These are phyloP conservation scores for Cinnamomum chago DNA, from an alignment of 164 flowering plant species.

Conservation along the genomic window DNA sequence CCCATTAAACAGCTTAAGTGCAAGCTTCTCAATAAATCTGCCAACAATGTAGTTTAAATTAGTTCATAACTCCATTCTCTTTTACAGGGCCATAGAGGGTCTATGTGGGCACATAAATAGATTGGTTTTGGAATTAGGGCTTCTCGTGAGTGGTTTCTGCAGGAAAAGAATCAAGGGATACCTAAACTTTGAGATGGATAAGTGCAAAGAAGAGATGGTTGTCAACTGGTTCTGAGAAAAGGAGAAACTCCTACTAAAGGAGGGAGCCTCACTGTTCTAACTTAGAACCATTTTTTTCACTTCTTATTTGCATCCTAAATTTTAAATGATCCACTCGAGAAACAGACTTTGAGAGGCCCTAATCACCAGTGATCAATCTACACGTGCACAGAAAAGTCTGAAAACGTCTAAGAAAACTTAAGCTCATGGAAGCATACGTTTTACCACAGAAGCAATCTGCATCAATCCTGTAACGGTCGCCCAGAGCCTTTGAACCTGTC, in stretches of 20 bases:
- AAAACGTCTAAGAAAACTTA: background rate
- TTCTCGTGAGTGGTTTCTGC: background rate
- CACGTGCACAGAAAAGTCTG: background rate
- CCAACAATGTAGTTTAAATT: constrained; percentile 8
- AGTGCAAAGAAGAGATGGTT: background rate
- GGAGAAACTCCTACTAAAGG: background rate
- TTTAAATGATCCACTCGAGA: background rate
- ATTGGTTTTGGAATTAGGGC: background rate
- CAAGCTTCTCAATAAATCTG: constrained; percentile 85
- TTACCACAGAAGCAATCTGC: constrained; percentile 64
- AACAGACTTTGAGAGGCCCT: background rate
- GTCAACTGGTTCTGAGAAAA: background rate
- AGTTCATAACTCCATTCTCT: background rate
- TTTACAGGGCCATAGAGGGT: background rate
- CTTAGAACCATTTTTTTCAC: background rate
- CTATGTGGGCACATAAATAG: background rate
- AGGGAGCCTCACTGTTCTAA: background rate
- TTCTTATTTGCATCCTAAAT: background rate
- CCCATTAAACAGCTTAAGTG: constrained; percentile 70
- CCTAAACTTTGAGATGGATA: background rate
- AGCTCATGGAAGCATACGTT: constrained; percentile 41
- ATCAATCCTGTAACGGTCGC: constrained; percentile 67
- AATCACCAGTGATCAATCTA: background rate
- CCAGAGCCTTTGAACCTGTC: constrained; percentile 58
- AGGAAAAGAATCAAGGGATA: background rate